phyloP scores from a whole-genome alignment of 2,329 filamentous ascomycete genomes.

The Colletotrichum sp. region DNA sequence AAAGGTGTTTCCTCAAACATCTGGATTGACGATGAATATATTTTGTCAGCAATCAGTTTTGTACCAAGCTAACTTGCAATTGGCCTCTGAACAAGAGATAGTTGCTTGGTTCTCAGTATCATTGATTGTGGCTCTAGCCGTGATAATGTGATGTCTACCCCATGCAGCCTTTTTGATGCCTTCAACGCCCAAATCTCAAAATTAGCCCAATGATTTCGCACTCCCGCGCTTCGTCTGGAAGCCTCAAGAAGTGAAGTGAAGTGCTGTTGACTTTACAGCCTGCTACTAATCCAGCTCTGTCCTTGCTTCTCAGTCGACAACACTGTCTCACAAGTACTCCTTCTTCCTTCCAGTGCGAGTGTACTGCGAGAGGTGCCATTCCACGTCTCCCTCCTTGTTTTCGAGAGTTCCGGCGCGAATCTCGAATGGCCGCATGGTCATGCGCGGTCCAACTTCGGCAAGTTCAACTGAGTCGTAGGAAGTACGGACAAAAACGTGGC shows the following conservation, averaged over 20 bases:
- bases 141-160: background rate
- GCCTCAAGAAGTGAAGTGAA: too few species aligned
- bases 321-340: conserved; percentile 77
- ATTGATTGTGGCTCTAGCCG: background rate
- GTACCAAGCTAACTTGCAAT: too few species aligned
- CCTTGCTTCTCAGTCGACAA: background rate
- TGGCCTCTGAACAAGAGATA: background rate
- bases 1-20: background rate
- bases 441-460: conserved; percentile 81
- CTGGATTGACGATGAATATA: background rate
- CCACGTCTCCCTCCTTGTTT: conserved; percentile 92
- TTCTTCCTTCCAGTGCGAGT: conserved; percentile 94
- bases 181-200: background rate
- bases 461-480: conserved; percentile 85
- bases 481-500: conserved; percentile 86
- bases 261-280: background rate
- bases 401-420: conserved; percentile 91
- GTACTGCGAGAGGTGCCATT: conserved; percentile 97
- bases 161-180: background rate
- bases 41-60: too few species aligned
- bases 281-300: background rate
- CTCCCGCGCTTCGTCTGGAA: too few species aligned
- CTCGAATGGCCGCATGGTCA: conserved; percentile 85
- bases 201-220: too few species aligned
- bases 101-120: background rate